Conservation (phyloP, 1,284 basidiomycete genomes). For the Trametes hirsuta region DNA sequence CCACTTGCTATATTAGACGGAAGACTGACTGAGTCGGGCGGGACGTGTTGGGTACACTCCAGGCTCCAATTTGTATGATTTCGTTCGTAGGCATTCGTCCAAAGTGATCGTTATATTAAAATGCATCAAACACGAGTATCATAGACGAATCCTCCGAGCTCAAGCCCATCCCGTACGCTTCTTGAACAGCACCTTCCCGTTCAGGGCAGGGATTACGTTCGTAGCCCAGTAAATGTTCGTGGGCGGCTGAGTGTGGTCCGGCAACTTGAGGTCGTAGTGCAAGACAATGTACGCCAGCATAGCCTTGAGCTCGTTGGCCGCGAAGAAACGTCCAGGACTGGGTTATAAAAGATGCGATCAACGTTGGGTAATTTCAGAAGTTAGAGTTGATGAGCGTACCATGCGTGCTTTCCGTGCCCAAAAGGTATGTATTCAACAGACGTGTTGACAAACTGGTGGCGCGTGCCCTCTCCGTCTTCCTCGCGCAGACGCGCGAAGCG, state of each 20-base stretch:
- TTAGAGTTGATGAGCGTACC: constrained; percentile 14
- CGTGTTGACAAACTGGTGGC: constrained; percentile 34
- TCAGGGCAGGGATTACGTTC: constrained; percentile 12
- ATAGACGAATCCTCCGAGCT: not conserved
- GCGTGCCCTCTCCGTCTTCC: constrained; percentile 23
- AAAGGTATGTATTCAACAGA: constrained; percentile 33
- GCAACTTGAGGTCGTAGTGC: constrained; percentile 27
- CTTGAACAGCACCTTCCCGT: constrained; percentile 26
- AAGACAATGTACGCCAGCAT: constrained; percentile 25
- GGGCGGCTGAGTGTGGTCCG: constrained; percentile 22
- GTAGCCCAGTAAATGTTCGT: constrained; percentile 13
- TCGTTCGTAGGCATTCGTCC: not conserved
- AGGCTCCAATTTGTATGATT: too few relatives aligned
- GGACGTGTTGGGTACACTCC: too few relatives aligned
- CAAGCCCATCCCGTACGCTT: constrained; percentile 11
- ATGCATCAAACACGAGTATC: not conserved
- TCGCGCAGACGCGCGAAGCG: constrained; percentile 48
- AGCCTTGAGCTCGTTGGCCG: constrained; percentile 25
- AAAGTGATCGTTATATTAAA: not conserved
- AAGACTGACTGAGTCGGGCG: too few relatives aligned
- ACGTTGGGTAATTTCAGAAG: not conserved
- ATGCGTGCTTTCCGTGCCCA: constrained; percentile 35
- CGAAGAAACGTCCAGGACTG: constrained; percentile 30
- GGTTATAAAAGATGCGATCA: not conserved
- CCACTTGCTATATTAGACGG: too few relatives aligned